phyloP scores from a whole-genome alignment of 345 rosid genomes.

The Aquilaria sinensis region DNA sequence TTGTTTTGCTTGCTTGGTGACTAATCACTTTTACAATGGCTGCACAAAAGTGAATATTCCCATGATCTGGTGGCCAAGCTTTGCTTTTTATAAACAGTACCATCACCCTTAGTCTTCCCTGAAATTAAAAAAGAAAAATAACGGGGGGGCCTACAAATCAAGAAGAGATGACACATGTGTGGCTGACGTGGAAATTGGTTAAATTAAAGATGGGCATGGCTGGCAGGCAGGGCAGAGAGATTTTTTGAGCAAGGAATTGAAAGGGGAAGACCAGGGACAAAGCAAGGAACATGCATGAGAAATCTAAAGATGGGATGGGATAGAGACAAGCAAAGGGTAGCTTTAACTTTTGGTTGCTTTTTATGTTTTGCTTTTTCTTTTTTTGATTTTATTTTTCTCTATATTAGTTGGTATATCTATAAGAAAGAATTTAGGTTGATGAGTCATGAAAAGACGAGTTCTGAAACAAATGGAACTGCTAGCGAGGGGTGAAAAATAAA shows the following conservation, averaged over 20 bases:
- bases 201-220: slow-evolving; percentile 15
- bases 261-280: slow-evolving; percentile 36
- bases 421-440: slow-evolving; percentile 14
- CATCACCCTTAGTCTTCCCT: too few relatives aligned
- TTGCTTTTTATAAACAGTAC: too few relatives aligned
- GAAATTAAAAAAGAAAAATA: too few relatives aligned
- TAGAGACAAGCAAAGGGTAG: slow-evolving; percentile 25
- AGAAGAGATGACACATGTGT: slow-evolving; percentile 30
- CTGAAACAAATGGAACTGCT: slow-evolving; percentile 12
- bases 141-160: slow-evolving; percentile 30
- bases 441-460: slow-evolving; percentile 26
- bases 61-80: too few relatives aligned
- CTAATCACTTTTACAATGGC: slow-evolving; percentile 14
- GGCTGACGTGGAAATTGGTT: slow-evolving; percentile 31
- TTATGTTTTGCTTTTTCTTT: slow-evolving; percentile 29
- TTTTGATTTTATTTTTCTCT: slow-evolving; percentile 1
- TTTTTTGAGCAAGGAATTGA: slow-evolving; percentile 13
- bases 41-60: slow-evolving; percentile 38
- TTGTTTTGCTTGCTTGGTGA: slow-evolving; percentile 25
- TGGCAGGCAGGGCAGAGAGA: slow-evolving; percentile 12
- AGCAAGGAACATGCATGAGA: slow-evolving; percentile 38
- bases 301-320: slow-evolving; percentile 1
- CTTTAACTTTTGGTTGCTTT: slow-evolving; percentile 30
- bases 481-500: slow-evolving; percentile 18
- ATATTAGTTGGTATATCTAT: slow-evolving; percentile 19